Conservation (phyloP, 306 rosid genomes). For the Ormosia emarginata region DNA sequence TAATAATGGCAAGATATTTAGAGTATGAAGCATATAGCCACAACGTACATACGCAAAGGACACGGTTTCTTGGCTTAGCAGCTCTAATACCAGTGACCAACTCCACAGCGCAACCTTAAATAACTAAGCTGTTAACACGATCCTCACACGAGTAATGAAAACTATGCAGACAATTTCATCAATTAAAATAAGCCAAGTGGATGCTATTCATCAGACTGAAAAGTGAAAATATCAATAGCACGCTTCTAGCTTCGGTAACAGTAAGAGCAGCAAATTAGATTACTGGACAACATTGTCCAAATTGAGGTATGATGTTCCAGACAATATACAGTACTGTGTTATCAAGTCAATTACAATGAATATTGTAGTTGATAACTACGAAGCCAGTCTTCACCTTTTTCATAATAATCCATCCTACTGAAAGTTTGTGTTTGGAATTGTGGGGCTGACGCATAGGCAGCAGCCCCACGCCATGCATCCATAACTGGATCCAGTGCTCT, state of each 20-base stretch:
- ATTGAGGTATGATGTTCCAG: slow-evolving; percentile 5
- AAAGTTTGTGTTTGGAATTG: slow-evolving; percentile 75
- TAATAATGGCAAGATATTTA: neutral
- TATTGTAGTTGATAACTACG: slow-evolving; percentile 69
- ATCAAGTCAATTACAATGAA: slow-evolving; percentile 34
- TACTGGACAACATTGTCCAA: neutral
- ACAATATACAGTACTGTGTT: slow-evolving; percentile 2
- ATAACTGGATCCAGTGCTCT: slow-evolving; percentile 79
- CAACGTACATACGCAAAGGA: neutral
- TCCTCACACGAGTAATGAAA: neutral
- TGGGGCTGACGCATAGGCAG: slow-evolving; percentile 68
- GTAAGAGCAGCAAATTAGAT: neutral
- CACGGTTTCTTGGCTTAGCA: neutral
- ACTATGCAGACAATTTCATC: neutral
- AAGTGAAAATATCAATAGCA: neutral
- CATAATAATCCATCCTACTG: slow-evolving; percentile 70
- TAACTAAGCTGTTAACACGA: neutral
- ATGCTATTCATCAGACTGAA: neutral
- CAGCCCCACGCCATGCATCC: slow-evolving; percentile 98
- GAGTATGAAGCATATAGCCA: neutral
- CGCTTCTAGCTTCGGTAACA: neutral
- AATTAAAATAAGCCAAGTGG: neutral
- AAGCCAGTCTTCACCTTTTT: slow-evolving; percentile 88
- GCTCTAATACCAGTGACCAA: neutral
- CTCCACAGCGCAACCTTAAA: no score